Conservation (phyloP, 192 early-diverging fungal species). For the Phycomyces blakesleeanus region DNA sequence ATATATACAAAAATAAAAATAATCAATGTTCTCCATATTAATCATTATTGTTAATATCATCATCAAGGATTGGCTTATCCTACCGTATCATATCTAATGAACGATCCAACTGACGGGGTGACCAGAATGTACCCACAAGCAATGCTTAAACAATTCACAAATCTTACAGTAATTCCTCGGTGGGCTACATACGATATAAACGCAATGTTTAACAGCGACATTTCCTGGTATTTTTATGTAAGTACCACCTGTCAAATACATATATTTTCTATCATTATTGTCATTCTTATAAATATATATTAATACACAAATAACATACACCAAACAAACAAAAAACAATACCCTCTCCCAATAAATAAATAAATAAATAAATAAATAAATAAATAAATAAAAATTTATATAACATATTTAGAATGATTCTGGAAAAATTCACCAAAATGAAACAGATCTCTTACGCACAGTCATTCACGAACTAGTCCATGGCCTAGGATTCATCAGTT, state of each 20-base stretch:
- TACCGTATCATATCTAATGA: constrained; percentile 27
- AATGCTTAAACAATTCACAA: constrained; percentile 37
- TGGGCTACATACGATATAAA: constrained; percentile 34
- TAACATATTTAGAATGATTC: constrained; percentile 15
- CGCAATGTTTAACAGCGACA: constrained; percentile 34
- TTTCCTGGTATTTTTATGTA: constrained; percentile 33
- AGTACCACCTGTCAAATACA: not conserved
- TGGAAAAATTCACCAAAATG: constrained; percentile 11
- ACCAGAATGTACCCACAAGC: constrained; percentile 40
- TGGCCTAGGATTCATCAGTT: constrained; percentile 40
- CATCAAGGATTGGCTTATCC: constrained; percentile 33
- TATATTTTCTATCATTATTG: too few species aligned
- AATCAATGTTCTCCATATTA: too few species aligned
- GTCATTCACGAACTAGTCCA: constrained; percentile 42
- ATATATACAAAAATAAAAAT: too few species aligned
- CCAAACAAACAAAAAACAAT: too few species aligned
- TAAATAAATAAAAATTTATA: not conserved
- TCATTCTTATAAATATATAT: too few species aligned
- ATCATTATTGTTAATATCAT: too few species aligned
- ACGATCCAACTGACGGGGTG: constrained; percentile 28
- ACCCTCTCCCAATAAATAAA: too few species aligned
- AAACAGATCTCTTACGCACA: constrained; percentile 38
- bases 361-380: not conserved
- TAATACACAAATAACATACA: too few species aligned
- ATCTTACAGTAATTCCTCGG: constrained; percentile 3